Base-by-base conservation (phyloP, 2,329 filamentous ascomycete species). In the Pyrenophora tritici-repentis region DNA sequence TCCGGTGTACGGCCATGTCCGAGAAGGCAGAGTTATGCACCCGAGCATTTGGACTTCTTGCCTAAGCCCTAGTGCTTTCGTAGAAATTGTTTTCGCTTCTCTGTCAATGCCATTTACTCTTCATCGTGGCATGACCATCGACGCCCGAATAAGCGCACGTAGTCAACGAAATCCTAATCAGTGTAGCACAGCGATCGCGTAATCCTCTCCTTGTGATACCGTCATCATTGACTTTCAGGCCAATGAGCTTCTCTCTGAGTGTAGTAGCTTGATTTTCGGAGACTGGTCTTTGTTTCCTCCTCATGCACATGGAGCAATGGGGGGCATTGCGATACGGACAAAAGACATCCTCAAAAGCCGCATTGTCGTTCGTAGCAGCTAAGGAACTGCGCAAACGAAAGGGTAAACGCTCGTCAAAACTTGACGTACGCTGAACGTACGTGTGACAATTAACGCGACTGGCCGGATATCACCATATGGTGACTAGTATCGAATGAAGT, bases 291-390 rank as follows among this genome's bases (percentile, higher is more conserved):
- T 96, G 88, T 79, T 88, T 92, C 87, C 89, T 86, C 88, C 86
- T 85, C 85, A 67, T 67, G 56, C 8, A 10, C 8, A 61, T 70
- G 66, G 70, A 72, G 26, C 26, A 75, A 66, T 46, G 83, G 84
- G 86, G 85, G 87, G 88, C 86, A 75, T 50, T 50, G 26, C 68
- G 80, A 81, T 86, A 82, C 90, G 90, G 83, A 88, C 90, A 96
- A 97, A 96, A 85, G 76, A 92, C 90, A 87, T 95, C 90, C 82
- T 81, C 82, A 96, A 97, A 97, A 96, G 85, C 85, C 90, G 90
- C 84, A 83, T 81, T 75, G 73, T 78, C 71, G 53, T 61, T 53
- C 56, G 59, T 42, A 66, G 63, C 55, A 62, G 56, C 37, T 17
- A 58, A 55, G 55, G 33, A 53, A 46, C 58, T 45, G 48, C 45